Evolutionary conservation across 2,329 filamentous ascomycete genomes (phyloP).

Genomic region (Ceratocystis destructans): DNA sequence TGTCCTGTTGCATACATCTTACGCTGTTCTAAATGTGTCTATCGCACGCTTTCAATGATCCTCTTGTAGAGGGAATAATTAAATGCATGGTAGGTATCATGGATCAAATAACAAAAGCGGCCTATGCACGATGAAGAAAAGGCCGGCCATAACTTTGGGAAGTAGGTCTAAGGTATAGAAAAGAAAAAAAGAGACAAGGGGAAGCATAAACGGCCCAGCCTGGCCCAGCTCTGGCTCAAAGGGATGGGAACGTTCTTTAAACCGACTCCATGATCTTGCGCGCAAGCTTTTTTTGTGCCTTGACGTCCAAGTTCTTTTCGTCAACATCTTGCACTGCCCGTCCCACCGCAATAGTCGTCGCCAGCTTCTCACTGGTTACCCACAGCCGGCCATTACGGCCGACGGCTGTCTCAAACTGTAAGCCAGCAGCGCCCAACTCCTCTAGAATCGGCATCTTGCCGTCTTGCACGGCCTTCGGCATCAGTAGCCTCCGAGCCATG

Average conservation of each 20-base stretch:
- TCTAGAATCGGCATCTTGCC: conserved; percentile 63
- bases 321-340: conserved; percentile 68
- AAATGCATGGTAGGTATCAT: conserved; percentile 2
- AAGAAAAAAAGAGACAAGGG: background rate
- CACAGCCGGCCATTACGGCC: conserved; percentile 87
- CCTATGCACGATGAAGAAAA: background rate
- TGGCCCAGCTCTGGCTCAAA: background rate
- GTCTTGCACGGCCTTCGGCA: conserved; percentile 44
- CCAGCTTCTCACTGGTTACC: conserved; percentile 67
- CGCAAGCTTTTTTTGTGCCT: conserved; percentile 57
- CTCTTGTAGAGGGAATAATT: background rate
- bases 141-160: background rate
- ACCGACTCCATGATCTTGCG: conserved; percentile 34
- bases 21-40: background rate
- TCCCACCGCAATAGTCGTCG: conserved; percentile 63
- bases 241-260: background rate
- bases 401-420: conserved; percentile 86
- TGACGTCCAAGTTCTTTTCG: conserved; percentile 45
- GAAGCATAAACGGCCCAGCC: background rate
- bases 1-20: background rate
- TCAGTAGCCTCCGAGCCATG: conserved; percentile 68
- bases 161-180: background rate
- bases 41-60: background rate
- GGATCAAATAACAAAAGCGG: background rate
- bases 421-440: conserved; percentile 58